Percentiles rank a stretch among this genome's conserved stretches.
phyloP scores from a whole-genome alignment of 768 basidiomycete genomes.

The Asterophora lycoperdoides region DNA sequence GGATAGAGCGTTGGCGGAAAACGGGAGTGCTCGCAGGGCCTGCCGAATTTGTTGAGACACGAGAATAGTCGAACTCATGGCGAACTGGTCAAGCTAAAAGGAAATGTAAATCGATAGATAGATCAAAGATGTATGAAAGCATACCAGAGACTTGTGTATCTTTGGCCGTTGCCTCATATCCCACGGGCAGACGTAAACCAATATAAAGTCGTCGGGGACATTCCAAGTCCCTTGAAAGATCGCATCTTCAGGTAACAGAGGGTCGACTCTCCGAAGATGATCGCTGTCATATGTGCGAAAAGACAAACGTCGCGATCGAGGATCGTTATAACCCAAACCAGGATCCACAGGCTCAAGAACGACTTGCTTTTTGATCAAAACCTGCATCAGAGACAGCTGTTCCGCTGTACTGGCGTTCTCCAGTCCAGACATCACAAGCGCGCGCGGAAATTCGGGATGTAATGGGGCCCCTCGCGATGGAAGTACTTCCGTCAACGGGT shows the following conservation, averaged over 20 bases:
- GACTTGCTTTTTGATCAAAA: constrained; percentile 49
- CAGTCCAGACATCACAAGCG: constrained; percentile 67
- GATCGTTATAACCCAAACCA: constrained; percentile 12
- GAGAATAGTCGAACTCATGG: constrained; percentile 64
- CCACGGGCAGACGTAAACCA: constrained; percentile 67
- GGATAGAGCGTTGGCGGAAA: constrained; percentile 18
- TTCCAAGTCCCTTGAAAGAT: constrained; percentile 44
- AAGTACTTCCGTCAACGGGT: constrained; percentile 34
- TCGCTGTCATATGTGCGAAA: not conserved
- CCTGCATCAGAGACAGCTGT: constrained; percentile 43
- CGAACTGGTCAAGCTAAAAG: constrained; percentile 68
- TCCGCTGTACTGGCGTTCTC: constrained; percentile 58
- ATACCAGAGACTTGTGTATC: constrained; percentile 62
- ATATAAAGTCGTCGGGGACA: constrained; percentile 64
- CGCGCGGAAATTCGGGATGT: constrained; percentile 43
- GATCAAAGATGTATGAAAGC: constrained; percentile 20
- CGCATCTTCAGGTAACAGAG: constrained; percentile 22
- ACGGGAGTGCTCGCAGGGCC: constrained; percentile 30
- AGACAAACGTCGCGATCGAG: not conserved
- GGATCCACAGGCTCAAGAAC: constrained; percentile 32
- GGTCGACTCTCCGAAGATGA: not conserved
- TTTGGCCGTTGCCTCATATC: constrained; percentile 62
- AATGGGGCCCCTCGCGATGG: constrained; percentile 11
- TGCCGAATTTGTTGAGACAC: constrained; percentile 41
- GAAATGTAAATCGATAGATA: constrained; percentile 3